A percentile compares a stretch with the other conserved stretches of the same genome.
These are phyloP conservation scores for Zalerion maritima DNA, from an alignment of 495 filamentous ascomycete genomes.

Conservation along the genomic window DNA sequence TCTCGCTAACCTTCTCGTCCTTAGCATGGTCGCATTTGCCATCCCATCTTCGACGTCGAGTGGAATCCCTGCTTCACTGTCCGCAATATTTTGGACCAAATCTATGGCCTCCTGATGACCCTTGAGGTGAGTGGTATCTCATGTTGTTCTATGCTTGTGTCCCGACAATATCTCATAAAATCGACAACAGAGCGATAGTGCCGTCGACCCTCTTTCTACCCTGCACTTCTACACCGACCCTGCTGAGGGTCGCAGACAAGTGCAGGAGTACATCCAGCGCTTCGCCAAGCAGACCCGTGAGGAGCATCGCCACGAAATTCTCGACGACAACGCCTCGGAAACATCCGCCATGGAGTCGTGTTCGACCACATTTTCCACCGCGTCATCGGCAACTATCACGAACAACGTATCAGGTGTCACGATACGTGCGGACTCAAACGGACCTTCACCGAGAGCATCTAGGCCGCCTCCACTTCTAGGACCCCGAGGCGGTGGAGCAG, in stretches of 20 bases:
- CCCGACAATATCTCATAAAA: conserved; percentile 1
- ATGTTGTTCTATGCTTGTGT: not conserved
- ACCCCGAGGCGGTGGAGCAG: no score
- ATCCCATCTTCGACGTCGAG: conserved; percentile 7
- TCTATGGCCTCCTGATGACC: conserved; percentile 8
- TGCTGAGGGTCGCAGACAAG: conserved; percentile 2
- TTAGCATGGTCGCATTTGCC: conserved; percentile 10
- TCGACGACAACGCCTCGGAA: no score
- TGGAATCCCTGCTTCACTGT: conserved; percentile 6
- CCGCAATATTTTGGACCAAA: conserved; percentile 7
- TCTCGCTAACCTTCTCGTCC: not conserved
- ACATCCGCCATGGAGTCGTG: no score
- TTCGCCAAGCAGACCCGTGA: no score
- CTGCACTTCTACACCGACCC: conserved; percentile 8
- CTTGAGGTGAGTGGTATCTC: conserved; percentile 4
- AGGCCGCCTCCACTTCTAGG: no score
- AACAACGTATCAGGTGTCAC: no score
- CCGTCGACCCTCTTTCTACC: conserved; percentile 6
- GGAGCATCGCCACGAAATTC: no score
- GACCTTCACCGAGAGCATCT: no score
- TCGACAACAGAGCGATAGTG: no score
- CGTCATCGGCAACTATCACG: no score
- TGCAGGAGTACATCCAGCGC: conserved; percentile 5
- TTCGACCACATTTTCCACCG: no score
- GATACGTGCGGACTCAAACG: no score